Percentiles rank a stretch among this genome's conserved stretches.
These are phyloP conservation scores for Blastocystis hominis DNA, from an alignment of 352 stramenopile genomes.

Conservation along the genomic window DNA sequence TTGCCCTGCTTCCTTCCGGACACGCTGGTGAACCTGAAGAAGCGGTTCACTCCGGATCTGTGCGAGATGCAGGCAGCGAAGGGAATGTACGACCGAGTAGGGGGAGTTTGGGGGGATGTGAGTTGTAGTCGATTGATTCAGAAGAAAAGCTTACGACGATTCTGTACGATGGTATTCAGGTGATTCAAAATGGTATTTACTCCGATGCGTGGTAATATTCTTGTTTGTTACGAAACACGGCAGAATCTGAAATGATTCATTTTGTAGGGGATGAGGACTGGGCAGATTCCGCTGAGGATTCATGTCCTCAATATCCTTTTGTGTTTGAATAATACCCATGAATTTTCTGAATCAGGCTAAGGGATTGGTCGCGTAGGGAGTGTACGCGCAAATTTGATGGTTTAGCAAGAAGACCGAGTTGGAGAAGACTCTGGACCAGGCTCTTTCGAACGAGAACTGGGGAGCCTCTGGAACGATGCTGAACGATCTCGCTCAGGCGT, in stretches of 20 bases:
- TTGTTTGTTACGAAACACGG: neutral
- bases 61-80: conserved; percentile 52
- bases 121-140: conserved; percentile 40
- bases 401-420: conserved; percentile 68
- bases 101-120: neutral
- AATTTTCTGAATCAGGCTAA: conserved; percentile 49
- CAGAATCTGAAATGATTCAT: neutral
- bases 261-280: neutral
- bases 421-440: conserved; percentile 75
- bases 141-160: conserved; percentile 57
- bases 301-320: neutral
- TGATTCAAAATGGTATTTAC: conserved; percentile 73
- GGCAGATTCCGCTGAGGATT: neutral
- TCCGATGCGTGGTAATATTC: conserved; percentile 53
- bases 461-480: conserved; percentile 88
- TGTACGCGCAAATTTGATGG: neutral
- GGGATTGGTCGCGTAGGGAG: conserved; percentile 19
- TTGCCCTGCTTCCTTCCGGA: conserved; percentile 60
- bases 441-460: conserved; percentile 98
- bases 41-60: conserved; percentile 36
- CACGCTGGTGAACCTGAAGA: conserved; percentile 54
- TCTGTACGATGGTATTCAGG: conserved; percentile 70
- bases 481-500: conserved; percentile 92
- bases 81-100: conserved; percentile 55
- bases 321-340: neutral